Evolutionary conservation across 192 early-diverging fungal species (phyloP), one percentile per base, ranked within the genome.

Genomic region (Coemansia sp.): DNA sequence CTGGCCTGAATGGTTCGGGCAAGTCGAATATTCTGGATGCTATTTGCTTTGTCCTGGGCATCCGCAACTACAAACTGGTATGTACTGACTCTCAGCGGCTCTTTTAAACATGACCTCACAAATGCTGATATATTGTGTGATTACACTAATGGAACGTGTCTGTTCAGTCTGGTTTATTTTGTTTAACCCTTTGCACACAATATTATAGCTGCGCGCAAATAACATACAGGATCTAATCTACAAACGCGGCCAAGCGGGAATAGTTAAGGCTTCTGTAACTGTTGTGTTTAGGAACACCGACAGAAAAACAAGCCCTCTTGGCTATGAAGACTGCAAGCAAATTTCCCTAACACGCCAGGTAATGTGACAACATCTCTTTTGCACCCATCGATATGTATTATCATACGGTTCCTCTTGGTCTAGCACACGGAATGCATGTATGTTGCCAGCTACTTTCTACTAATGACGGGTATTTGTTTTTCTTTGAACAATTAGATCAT

Each of bases 11-110:
- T 76, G 97, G 97, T 11, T 94, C 93, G 2, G 97, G 97, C 42
- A 99, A 99, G 70, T 98, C 95, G 20, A 99, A 99, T 82, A 93
- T 99, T 69, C 85, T 99, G 19, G 98, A 99, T 74, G 91, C 98
- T 39, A 98, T 99, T 65, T 99, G 98, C 72, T 99, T 99, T 79
- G 96, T 98, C 6, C 83, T 99, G 43, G 98, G 98, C 6, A 97
- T 99, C 61, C 92, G 92, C 63, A 94, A 94, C 62, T 87, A 96
- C 58, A 90, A 90, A 39, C 90, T 94, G 81, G 94, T 98, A 85
- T 67, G 75, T 64, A 53, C 12, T 5, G 12, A 16, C 19, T 39
- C 3, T 41, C 13, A 54, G 6, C 7, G 32, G 14, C 20, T 11
- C 4, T 7, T 54, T 4, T 54, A 54, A 2, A 54, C 22, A 54